Base-by-base conservation (phyloP, 2,329 filamentous ascomycete genomes). In the Aspergillus fumigatiaffinis region DNA sequence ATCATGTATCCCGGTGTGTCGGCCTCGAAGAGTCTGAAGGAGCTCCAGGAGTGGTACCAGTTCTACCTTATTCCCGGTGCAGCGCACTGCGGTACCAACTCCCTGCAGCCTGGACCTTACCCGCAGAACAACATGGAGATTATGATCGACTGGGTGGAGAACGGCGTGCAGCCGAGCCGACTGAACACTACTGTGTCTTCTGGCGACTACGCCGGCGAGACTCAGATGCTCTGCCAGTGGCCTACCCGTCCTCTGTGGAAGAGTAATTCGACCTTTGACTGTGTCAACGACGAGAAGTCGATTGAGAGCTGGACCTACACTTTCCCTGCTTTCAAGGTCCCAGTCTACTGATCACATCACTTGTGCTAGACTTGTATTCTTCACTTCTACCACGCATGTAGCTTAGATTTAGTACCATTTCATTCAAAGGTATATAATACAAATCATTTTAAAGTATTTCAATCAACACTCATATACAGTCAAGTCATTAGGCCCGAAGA, bases 41-140 rank as follows among this genome's bases (percentile, higher is more conserved):
- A 78, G 2, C 69, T 85, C 4, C 67, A 75, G 35, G 78, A 81
- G 21, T 86, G 80, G 75, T 86, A 84, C 69, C 77, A 79, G 53
- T 73, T 85, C 42, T 84, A 79, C 69, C 75, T 84, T 0, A 65
- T 85, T 21, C 82, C 82, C 0, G 82, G 82, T 25, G 82, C 78
- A 0, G 80, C 72, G 0, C 82, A 84, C 70, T 85, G 82, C 60
- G 69, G 73, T 0, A 65, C 70, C 35, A 83, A 82, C 68, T 56
- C 67, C 4, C 68, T 77, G 1, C 77, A 80, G 70, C 77, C 78
- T 0, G 77, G 75, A 0, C 74, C 76, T 0, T 80, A 74, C 63
- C 79, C 77, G 0, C 68, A 79, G 65, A 75, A 76, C 14, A 82
- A 79, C 61, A 71, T 81, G 60, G 71, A 74, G 60, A 73, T 67